Evolutionary conservation across 805 yeast genomes (phyloP).

Genomic region (Candida schatavii): DNA sequence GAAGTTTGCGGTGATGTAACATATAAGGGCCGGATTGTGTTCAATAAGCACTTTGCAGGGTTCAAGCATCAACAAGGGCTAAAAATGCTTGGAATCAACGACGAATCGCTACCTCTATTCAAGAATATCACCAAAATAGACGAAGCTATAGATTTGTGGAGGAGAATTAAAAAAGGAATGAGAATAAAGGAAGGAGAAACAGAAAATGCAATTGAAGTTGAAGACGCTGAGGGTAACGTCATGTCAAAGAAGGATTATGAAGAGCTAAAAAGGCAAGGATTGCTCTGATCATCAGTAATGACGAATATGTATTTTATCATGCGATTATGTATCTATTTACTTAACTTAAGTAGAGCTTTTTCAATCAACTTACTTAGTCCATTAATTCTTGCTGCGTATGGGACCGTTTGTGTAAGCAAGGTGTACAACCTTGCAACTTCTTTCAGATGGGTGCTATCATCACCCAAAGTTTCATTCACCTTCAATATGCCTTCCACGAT

Average conservation of each 20-base stretch:
- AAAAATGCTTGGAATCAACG: constrained; percentile 65
- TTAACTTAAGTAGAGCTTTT: constrained; percentile 1
- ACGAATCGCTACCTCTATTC: constrained; percentile 44
- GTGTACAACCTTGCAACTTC: constrained; percentile 3
- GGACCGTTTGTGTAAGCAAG: constrained; percentile 8
- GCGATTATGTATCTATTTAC: too few relatives aligned
- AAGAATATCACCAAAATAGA: constrained; percentile 62
- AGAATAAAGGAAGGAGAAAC: constrained; percentile 36
- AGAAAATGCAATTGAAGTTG: constrained; percentile 73
- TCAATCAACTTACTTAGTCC: constrained; percentile 7
- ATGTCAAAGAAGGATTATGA: constrained; percentile 80
- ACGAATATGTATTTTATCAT: too few relatives aligned
- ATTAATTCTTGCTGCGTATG: constrained; percentile 6
- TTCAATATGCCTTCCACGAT: constrained; percentile 44
- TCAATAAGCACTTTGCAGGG: constrained; percentile 72
- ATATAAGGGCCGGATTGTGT: constrained; percentile 72
- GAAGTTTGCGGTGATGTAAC: constrained; percentile 80
- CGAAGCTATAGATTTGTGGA: constrained; percentile 66
- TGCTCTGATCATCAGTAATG: too few relatives aligned
- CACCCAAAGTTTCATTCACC: not conserved
- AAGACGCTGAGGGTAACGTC: constrained; percentile 90
- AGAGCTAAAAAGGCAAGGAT: constrained; percentile 85
- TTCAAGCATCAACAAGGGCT: constrained; percentile 72
- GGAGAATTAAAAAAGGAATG: constrained; percentile 35
- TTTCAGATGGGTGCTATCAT: not conserved